Base-by-base conservation (phyloP, 345 rosid species). In the Brassica juncea region DNA sequence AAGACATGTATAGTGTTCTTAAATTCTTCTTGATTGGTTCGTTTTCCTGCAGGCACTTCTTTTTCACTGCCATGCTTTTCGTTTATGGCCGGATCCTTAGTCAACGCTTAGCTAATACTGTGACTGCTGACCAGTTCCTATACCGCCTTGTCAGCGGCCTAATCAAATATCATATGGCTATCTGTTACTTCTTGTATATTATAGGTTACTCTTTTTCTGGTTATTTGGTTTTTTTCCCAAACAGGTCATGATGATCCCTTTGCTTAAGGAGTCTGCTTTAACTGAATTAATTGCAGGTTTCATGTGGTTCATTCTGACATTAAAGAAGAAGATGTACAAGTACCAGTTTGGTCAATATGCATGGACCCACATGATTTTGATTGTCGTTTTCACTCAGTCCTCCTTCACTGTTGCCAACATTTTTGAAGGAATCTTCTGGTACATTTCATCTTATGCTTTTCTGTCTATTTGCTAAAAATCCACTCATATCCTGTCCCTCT, bases 281-380 rank as follows among this genome's bases (percentile, higher is more conserved):
- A 25, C 66, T 49, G 15, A 67, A 44, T 66, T n/a, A 63, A 52
- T 35, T 77, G 31, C 86, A 95, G 99, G 99, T 79, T 95, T 95
- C 82, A 89, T 95, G 87, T 95, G 99, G 99, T 95, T 95, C 88
- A 95, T 95, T 82, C 91, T 95, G 70, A 85, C 99, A 15, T 79
- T 95, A 59, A 95, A 95, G 85, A 95, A 91, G 96, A 90, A 89
- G 91, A 89, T 93, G 97, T 95, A 95, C 88, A 93, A 95, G 92
- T 95, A 95, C 91, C 99, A 95, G 85, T 95, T 95, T 90, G 89
- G 98, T 81, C 99, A 95, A 79, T 93, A 89, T 76, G 98, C 99
- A 35, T 95, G 99, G 99, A 95, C 98, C 10, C 99, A 95, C 75
- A 95, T 95, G 99, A 95, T 95, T 82, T 86, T 95, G 74, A 91